A percentile compares a stretch with the other conserved stretches of the same genome.
Evolutionary conservation across 164 flowering plant genomes (phyloP).

Genomic region (Magnolia kwangsiensis): DNA sequence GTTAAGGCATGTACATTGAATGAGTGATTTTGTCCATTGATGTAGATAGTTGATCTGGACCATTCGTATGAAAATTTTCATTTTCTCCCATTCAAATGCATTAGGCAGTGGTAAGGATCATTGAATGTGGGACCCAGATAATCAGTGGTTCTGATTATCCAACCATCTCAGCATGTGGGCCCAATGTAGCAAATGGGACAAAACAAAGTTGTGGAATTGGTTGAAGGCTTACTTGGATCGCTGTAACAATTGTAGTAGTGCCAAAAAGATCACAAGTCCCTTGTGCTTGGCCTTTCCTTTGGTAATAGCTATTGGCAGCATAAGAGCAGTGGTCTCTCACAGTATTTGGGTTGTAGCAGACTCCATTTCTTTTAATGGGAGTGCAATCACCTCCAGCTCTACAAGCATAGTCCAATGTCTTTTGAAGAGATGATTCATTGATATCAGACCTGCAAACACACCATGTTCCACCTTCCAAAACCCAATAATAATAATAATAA

Average conservation of each 20-base stretch:
- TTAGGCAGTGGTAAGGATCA: too few species aligned
- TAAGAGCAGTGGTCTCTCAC: conserved; percentile 64
- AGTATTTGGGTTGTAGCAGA: conserved; percentile 72
- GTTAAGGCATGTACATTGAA: too few species aligned
- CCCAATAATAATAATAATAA: not conserved
- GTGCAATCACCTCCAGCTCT: conserved; percentile 82
- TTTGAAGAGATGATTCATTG: conserved; percentile 47
- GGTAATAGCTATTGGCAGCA: conserved; percentile 83
- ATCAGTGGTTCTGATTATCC: too few species aligned
- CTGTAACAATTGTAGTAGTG: conserved; percentile 32
- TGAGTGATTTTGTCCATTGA: too few species aligned
- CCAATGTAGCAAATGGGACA: too few species aligned
- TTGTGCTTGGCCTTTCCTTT: conserved; percentile 41
- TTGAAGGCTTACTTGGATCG: conserved; percentile 41
- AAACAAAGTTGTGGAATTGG: too few species aligned
- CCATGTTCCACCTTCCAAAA: conserved; percentile 43
- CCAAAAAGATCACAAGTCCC: conserved; percentile 64
- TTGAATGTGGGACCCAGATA: too few species aligned
- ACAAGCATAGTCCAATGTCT: conserved; percentile 76
- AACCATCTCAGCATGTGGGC: too few species aligned
- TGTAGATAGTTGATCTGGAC: too few species aligned
- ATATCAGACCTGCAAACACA: conserved; percentile 55
- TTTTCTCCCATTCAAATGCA: too few species aligned
- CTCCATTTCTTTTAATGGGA: conserved; percentile 47
- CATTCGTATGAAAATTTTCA: too few species aligned